These are phyloP conservation scores for Blattamonas nauphoetae DNA, from an alignment of 78 protist species.

Conservation along the genomic window DNA sequence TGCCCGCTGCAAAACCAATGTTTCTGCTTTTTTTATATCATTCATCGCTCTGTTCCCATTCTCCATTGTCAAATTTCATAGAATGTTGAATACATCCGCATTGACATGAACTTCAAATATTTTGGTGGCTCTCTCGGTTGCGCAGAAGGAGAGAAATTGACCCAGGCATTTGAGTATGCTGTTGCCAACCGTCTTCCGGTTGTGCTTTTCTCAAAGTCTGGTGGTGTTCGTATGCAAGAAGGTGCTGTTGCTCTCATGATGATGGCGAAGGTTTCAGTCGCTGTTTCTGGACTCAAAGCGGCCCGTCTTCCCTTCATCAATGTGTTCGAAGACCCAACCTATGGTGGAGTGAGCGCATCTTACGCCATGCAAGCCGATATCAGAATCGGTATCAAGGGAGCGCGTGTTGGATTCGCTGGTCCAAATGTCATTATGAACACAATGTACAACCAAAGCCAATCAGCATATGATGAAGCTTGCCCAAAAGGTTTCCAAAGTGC, in stretches of 20 bases:
- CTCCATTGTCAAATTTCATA: background rate
- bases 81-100: background rate
- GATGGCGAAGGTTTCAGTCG: slow-evolving; percentile 42
- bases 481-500: slow-evolving; percentile 39
- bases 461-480: slow-evolving; percentile 31
- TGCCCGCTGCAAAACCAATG: background rate
- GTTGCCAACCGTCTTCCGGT: background rate
- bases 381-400: slow-evolving; percentile 15
- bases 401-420: slow-evolving; percentile 36
- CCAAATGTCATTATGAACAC: slow-evolving; percentile 39
- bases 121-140: slow-evolving; percentile 42
- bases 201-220: slow-evolving; percentile 10
- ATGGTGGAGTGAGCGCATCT: slow-evolving; percentile 37
- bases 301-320: slow-evolving; percentile 29
- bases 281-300: background rate
- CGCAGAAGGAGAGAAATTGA: slow-evolving; percentile 41
- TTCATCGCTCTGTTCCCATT: background rate
- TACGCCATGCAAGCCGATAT: slow-evolving; percentile 43
- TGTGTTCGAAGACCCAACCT: slow-evolving; percentile 30
- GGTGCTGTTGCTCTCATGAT: slow-evolving; percentile 37
- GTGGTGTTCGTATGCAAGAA: slow-evolving; percentile 46
- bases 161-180: slow-evolving; percentile 32
- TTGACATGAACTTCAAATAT: background rate
- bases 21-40: background rate
- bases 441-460: slow-evolving; percentile 30